Evolutionary conservation across 2,329 filamentous ascomycete species (phyloP).

Genomic region (Neonectria magnoliae): DNA sequence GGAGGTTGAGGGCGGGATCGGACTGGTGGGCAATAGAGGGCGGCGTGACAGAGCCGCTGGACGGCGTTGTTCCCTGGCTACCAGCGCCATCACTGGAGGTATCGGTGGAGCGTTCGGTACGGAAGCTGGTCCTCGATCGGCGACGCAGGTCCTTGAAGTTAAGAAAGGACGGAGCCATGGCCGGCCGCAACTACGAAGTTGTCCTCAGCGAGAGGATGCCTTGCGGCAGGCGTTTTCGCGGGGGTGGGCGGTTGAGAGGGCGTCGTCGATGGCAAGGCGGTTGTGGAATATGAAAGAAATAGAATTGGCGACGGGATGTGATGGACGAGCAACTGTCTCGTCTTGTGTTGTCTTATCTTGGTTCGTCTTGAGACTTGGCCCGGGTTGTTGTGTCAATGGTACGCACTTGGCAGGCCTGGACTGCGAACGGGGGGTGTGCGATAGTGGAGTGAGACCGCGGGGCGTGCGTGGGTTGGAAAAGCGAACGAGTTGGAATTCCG

Average conservation of each 20-base stretch:
- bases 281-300: constrained; percentile 2
- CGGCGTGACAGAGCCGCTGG: constrained; percentile 77
- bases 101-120: constrained; percentile 70
- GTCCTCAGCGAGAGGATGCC: constrained; percentile 18
- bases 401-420: constrained; percentile 2
- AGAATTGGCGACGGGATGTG: constrained; percentile 1
- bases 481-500: constrained; percentile 25
- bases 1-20: constrained; percentile 70
- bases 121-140: constrained; percentile 79
- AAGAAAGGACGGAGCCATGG: constrained; percentile 74
- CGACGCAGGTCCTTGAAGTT: constrained; percentile 76
- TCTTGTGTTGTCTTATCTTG: not conserved
- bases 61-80: constrained; percentile 68
- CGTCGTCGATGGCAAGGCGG: constrained; percentile 25
- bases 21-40: constrained; percentile 76
- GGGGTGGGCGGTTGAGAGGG: not conserved
- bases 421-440: constrained; percentile 23
- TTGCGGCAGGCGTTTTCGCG: constrained; percentile 23
- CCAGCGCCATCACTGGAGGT: constrained; percentile 68
- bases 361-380: not conserved
- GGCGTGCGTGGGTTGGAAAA: constrained; percentile 5
- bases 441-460: constrained; percentile 5
- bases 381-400: not conserved
- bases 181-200: constrained; percentile 36
- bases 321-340: not conserved